Evolutionary conservation across 768 basidiomycete species (phyloP).

Genomic region (Cystoderma amianthinum): DNA sequence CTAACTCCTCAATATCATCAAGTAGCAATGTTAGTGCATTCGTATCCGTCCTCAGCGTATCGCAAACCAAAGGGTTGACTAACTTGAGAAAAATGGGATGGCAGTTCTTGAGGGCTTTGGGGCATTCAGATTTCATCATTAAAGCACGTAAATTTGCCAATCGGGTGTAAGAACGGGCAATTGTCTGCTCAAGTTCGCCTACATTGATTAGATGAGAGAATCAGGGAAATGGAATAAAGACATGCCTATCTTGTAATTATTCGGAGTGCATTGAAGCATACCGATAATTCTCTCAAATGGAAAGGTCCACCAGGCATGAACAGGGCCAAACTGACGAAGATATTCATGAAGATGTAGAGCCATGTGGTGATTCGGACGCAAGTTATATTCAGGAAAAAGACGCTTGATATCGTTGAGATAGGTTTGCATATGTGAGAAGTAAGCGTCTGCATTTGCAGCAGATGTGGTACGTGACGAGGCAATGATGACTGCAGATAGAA

Average conservation of each 20-base stretch:
- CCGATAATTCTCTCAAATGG: conserved; percentile 30
- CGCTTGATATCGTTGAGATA: conserved; percentile 21
- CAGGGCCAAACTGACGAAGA: conserved; percentile 24
- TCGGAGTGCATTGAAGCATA: conserved; percentile 21
- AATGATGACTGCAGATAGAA: conserved; percentile 12
- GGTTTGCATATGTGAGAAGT: conserved; percentile 8
- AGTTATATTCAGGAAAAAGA: conserved; percentile 19
- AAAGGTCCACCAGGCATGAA: conserved; percentile 30
- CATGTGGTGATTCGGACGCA: conserved; percentile 19
- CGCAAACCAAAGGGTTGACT: background rate
- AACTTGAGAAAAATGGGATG: background rate
- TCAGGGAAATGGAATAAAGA: conserved; percentile 1
- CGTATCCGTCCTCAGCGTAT: background rate
- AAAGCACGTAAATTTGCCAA: background rate
- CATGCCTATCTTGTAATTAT: conserved; percentile 17
- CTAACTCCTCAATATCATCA: background rate
- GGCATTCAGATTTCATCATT: background rate
- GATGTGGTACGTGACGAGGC: conserved; percentile 12
- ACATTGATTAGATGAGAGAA: background rate
- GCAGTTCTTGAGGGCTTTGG: background rate
- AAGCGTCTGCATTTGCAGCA: conserved; percentile 1
- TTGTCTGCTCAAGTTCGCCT: conserved; percentile 10
- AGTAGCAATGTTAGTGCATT: background rate
- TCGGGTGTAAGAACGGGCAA: conserved; percentile 2
- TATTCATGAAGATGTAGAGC: conserved; percentile 18